Evolutionary conservation across 495 filamentous ascomycete genomes (phyloP), one percentile per base, ranked within the genome.

Genomic region (Stereocaulon alpinum): DNA sequence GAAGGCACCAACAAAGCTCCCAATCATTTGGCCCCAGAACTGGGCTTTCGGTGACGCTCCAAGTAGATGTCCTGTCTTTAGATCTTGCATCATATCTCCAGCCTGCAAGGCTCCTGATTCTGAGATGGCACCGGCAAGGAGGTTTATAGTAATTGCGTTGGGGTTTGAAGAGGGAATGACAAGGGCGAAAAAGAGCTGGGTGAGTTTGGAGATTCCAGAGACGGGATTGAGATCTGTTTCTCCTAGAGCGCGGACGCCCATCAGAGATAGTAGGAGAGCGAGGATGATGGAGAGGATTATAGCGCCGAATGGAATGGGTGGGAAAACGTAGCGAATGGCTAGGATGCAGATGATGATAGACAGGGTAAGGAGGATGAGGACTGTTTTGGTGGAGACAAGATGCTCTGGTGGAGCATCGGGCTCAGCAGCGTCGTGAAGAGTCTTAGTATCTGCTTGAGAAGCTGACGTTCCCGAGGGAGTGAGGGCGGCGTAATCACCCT

Each of bases 211-310:
- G 72, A 98, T 98, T 50, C 93, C 93, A 22, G 89, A 95, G 20
- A 97, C 93, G 10, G 93, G 93, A 69, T 97, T 98, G 29, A 98
- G 79, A 68, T 98, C 93, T 10, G 93, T 98, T 74, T 98, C 92
- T 41, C 93, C 92, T 0, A 96, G 77, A 0, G 93, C 93, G 22
- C 93, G 80, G 54, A 98, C 93, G 51, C 94, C 94, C 91, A 97
- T 96, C 60, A 97, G 83, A 53, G 87, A 90, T 24, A 96, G 78
- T 34, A 97, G 73, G 22, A 98, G 83, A 2, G 93, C 91, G 68
- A 97, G 83, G 40, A 92, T 67, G 29, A 96, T 89, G 18, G 93
- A 88, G 20, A 86, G 80, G 34, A 88, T 72, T n/a, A 87, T 95
- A 1, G 86, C 84, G 48, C 76, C 88, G 61, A 83, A 73, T 6